Percentiles rank a stretch among this genome's conserved stretches.
Evolutionary conservation across 768 basidiomycete genomes (phyloP).

Genomic region (Asterophora lycoperdoides): DNA sequence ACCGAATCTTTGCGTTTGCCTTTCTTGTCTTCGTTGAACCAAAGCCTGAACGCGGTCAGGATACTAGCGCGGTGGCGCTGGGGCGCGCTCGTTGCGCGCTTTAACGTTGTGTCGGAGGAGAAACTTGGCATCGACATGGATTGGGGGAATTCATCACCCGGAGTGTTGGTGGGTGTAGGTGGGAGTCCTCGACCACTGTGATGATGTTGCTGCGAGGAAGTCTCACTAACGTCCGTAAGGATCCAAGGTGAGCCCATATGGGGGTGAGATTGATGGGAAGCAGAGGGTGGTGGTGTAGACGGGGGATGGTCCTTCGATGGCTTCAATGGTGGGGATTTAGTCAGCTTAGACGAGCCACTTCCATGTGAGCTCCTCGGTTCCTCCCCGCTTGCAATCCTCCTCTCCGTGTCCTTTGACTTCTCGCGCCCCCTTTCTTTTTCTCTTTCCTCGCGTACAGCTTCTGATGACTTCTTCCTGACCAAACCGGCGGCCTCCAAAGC

Average conservation of each 20-base stretch:
- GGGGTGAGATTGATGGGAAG: slow-evolving; percentile 33
- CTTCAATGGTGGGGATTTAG: slow-evolving; percentile 66
- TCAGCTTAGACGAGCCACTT: slow-evolving; percentile 57
- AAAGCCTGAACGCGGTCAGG: slow-evolving; percentile 78
- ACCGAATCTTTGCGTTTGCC: slow-evolving; percentile 68
- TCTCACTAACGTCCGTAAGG: slow-evolving; percentile 43
- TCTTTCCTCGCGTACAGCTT: slow-evolving; percentile 63
- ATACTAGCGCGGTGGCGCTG: slow-evolving; percentile 74
- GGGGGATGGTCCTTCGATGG: slow-evolving; percentile 44
- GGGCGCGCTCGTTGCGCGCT: slow-evolving; percentile 19
- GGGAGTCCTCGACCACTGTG: slow-evolving; percentile 15
- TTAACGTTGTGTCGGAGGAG: slow-evolving; percentile 23
- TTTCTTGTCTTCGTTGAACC: slow-evolving; percentile 91
- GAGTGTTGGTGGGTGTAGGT: slow-evolving; percentile 47
- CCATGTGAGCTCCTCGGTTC: slow-evolving; percentile 66
- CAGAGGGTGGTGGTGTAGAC: slow-evolving; percentile 48
- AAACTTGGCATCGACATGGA: slow-evolving; percentile 44
- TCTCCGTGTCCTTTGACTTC: slow-evolving; percentile 39
- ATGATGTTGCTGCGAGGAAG: slow-evolving; percentile 28
- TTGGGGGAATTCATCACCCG: slow-evolving; percentile 43
- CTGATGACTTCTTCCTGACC: slow-evolving; percentile 77
- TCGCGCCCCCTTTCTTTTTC: slow-evolving; percentile 46
- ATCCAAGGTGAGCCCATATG: slow-evolving; percentile 73
- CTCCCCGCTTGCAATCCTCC: slow-evolving; percentile 40
- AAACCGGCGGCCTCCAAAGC: slow-evolving; percentile 83